These are phyloP conservation scores for Erucastrum elatum DNA, from an alignment of 345 rosid genomes.

Conservation along the genomic window DNA sequence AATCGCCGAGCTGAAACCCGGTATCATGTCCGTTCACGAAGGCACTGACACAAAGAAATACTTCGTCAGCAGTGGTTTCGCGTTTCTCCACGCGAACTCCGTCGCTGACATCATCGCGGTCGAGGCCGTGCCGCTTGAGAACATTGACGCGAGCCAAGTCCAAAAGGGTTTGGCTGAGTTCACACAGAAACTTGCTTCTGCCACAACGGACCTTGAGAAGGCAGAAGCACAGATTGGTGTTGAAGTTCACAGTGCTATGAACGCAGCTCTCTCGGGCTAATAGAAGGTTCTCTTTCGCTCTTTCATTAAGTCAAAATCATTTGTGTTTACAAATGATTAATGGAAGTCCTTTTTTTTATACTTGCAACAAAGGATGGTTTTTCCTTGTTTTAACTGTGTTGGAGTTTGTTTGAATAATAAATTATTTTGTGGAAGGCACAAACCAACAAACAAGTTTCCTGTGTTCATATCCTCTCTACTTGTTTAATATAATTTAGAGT, in stretches of 20 bases:
- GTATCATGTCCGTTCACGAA: constrained; percentile 83
- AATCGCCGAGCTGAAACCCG: constrained; percentile 88
- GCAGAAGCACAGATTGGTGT: constrained; percentile 90
- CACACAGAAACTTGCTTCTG: constrained; percentile 69
- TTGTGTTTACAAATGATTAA: constrained; percentile 33
- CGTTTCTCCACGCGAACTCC: constrained; percentile 77
- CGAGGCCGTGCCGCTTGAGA: constrained; percentile 78
- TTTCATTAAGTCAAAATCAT: constrained; percentile 16
- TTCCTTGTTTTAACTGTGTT: constrained; percentile 26
- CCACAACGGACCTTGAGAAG: constrained; percentile 74
- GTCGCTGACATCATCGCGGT: constrained; percentile 71
- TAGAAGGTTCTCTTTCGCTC: constrained; percentile 11
- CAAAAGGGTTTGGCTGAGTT: constrained; percentile 87
- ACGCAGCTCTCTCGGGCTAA: constrained; percentile 61
- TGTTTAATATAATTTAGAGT: constrained; percentile 69
- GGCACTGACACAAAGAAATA: constrained; percentile 69
- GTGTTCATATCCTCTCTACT: constrained; percentile 21
- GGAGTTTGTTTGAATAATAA: constrained; percentile 30
- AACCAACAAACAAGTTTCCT: constrained; percentile 1
- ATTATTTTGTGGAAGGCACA: constrained; percentile 20
- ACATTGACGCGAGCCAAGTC: constrained; percentile 65
- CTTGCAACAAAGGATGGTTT: constrained; percentile 17
- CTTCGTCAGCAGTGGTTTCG: constrained; percentile 89
- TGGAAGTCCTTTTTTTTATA: constrained; percentile 7
- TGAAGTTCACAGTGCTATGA: constrained; percentile 77